Base-by-base conservation (phyloP, 2,329 filamentous ascomycete genomes). In the Ceratocystis papillata region DNA sequence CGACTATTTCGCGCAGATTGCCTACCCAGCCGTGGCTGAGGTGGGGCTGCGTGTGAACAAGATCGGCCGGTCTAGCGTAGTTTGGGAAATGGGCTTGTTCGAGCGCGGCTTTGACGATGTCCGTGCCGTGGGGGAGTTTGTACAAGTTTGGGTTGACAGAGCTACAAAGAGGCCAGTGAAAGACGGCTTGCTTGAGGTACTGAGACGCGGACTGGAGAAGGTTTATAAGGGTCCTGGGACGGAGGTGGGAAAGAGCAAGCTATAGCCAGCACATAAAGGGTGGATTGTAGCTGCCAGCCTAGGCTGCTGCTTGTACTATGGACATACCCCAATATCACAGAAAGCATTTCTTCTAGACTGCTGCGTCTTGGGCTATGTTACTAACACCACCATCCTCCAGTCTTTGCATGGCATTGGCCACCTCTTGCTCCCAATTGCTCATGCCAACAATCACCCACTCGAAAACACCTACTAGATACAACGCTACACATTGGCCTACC, bases 51-150 rank as follows among this genome's bases (percentile, higher is more conserved):
- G 91, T 12, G 90, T 96, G 45, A 88, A 87, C 70, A 92, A 87
- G 75, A 80, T 97, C 6, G 91, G 92, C 3, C 88, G 84, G 70
- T 90, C 89, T 30, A 96, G 90, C 72, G 91, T 96, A 7, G 89
- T 85, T 12, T 97, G 96, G 73, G 93, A 97, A 73, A 84, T 96
- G 67, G 94, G 86, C 0, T 80, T 97, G 1, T 97, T 96, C 72
- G 86, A 90, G 73, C 80, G 83, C 68, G 89, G 87, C 0, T 77
- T 86, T 1, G 84, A 89, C 1, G 78, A 82, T 22, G 89, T 94
- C 8, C 90, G 88, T 73, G 90, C 90, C 10, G 90, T 96, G 0
- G 91, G 91, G 1, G 87, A 88, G 71, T 91, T 94, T 73, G 82
- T 90, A 15, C 92, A 96, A 73, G 90, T 96, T 10, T 96, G 93